Percentiles rank a stretch among this genome's conserved stretches.
phyloP scores from a whole-genome alignment of 495 filamentous ascomycete species.

The Talaromyces ruber region DNA sequence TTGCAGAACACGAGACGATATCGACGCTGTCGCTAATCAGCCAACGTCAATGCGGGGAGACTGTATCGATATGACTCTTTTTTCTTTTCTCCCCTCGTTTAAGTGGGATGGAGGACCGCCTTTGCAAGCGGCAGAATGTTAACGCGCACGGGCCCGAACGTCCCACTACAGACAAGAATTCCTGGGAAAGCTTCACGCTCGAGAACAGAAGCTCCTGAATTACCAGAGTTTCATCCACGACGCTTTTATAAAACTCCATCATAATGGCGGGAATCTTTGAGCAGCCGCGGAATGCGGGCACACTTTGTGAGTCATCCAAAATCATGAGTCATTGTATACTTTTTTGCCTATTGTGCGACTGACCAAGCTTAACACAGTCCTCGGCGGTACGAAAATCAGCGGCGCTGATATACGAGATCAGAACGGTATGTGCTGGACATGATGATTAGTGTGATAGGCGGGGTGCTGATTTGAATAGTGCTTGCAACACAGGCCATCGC shows the following conservation, averaged over 20 bases:
- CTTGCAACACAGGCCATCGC: conserved; percentile 93
- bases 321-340: not conserved
- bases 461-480: conserved; percentile 43
- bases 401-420: conserved; percentile 93
- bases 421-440: conserved; percentile 55
- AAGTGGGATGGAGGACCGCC: conserved; percentile 40
- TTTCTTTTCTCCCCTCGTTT: conserved; percentile 17
- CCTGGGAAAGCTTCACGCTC: not conserved
- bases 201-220: conserved; percentile 1
- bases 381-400: conserved; percentile 90
- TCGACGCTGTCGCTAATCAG: not conserved
- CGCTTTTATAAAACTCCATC: conserved; percentile 13
- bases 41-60: not conserved
- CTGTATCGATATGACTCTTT: not conserved
- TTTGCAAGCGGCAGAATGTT: conserved; percentile 31
- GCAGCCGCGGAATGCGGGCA: conserved; percentile 77
- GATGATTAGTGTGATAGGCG: conserved; percentile 5
- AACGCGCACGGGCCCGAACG: not conserved
- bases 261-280: conserved; percentile 86
- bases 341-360: conserved; percentile 4
- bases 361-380: conserved; percentile 48
- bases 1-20: not conserved
- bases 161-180: conserved; percentile 4
- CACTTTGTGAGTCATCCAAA: conserved; percentile 52
- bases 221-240: not conserved